Conservation (phyloP, 768 basidiomycete species). For the Pulveroboletus sp. region DNA sequence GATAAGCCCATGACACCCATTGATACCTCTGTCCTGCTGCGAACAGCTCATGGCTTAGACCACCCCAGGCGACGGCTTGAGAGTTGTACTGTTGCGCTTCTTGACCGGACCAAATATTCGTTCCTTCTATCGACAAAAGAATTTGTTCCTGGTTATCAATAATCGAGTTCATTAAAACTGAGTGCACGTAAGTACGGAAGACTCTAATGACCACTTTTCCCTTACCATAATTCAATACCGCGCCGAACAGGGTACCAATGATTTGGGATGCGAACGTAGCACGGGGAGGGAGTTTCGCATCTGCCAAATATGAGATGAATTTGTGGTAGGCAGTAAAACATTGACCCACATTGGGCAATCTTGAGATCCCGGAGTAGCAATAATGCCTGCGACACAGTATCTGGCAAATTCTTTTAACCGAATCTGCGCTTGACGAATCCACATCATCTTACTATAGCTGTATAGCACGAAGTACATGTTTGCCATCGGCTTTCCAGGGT, state of each 20-base stretch:
- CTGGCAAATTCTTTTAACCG: too few relatives aligned
- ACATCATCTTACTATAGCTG: conserved; percentile 38
- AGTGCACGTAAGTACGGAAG: too few relatives aligned
- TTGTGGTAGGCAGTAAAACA: too few relatives aligned
- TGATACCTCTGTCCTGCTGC: conserved; percentile 28
- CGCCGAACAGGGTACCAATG: conserved; percentile 52
- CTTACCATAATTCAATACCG: conserved; percentile 44
- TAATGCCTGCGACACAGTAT: neutral
- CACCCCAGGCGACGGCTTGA: conserved; percentile 38
- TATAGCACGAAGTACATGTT: conserved; percentile 45
- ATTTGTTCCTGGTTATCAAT: conserved; percentile 48
- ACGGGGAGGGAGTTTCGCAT: conserved; percentile 58
- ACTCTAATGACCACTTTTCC: neutral
- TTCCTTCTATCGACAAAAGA: conserved; percentile 51
- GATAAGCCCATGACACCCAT: conserved; percentile 39
- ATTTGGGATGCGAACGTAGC: conserved; percentile 59
- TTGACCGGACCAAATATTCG: conserved; percentile 36
- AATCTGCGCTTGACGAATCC: too few relatives aligned
- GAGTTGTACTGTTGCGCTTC: conserved; percentile 30
- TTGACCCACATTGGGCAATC: neutral
- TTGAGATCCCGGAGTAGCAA: too few relatives aligned
- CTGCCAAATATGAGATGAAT: too few relatives aligned
- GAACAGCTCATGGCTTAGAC: conserved; percentile 34
- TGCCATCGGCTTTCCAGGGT: conserved; percentile 37
- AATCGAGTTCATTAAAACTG: conserved; percentile 60